phyloP scores from a whole-genome alignment of 345 rosid species.

The Microcos paniculata region DNA sequence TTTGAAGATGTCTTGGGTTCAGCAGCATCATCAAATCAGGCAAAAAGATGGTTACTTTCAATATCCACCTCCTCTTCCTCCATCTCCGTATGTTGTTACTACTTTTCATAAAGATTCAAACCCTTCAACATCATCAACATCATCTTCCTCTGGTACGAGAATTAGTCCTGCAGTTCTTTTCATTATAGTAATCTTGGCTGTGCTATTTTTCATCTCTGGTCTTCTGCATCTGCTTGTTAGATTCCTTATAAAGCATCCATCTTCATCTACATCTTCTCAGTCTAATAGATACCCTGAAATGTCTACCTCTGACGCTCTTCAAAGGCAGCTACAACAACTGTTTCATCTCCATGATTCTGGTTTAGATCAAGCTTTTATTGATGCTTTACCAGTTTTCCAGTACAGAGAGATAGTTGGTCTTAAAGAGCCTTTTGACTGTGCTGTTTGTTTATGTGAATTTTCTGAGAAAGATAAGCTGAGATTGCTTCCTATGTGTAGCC shows the following conservation, averaged over 20 bases:
- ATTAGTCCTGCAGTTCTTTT: constrained; percentile 85
- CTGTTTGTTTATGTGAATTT: constrained; percentile 87
- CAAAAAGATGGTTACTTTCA: constrained; percentile 53
- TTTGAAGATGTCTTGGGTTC: constrained; percentile 54
- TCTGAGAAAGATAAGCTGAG: constrained; percentile 81
- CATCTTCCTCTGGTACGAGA: constrained; percentile 52
- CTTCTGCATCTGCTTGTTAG: constrained; percentile 83
- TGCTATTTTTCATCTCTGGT: constrained; percentile 77
- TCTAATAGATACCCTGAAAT: constrained; percentile 69
- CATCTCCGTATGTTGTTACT: constrained; percentile 2
- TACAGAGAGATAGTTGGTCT: constrained; percentile 70
- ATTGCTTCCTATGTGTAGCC: constrained; percentile 79
- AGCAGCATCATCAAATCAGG: constrained; percentile 38
- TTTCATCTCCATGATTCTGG: constrained; percentile 91
- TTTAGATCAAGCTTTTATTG: constrained; percentile 85
- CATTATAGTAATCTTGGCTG: constrained; percentile 74
- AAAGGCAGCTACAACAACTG: constrained; percentile 86
- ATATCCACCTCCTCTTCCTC: constrained; percentile 46
- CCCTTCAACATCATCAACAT: constrained; percentile 26
- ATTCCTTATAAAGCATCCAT: constrained; percentile 70
- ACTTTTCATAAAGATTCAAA: constrained; percentile 42
- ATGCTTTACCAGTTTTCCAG: constrained; percentile 82
- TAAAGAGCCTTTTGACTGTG: constrained; percentile 84
- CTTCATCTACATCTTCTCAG: constrained; percentile 47
- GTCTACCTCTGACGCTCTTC: constrained; percentile 72